A percentile compares a stretch with the other conserved stretches of the same genome.
phyloP scores from a whole-genome alignment of 768 basidiomycete species.

The Grammothele lineata region DNA sequence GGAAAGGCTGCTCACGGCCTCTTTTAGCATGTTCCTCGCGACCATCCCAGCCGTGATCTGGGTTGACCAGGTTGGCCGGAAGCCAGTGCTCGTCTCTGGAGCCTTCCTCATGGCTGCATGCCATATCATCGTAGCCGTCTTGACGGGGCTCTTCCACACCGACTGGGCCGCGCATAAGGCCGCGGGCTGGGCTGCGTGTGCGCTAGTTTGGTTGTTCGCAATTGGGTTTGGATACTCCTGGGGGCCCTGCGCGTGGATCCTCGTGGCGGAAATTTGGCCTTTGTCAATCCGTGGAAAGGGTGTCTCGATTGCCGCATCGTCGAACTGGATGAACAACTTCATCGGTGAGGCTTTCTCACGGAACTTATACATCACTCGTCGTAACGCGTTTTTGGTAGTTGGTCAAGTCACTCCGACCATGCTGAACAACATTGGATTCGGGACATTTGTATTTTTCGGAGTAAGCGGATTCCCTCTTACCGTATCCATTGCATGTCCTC shows the following conservation, averaged over 20 bases:
- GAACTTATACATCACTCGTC: not conserved
- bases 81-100: slow-evolving; percentile 69
- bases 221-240: slow-evolving; percentile 74
- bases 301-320: slow-evolving; percentile 68
- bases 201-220: slow-evolving; percentile 71
- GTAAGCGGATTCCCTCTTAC: slow-evolving; percentile 32
- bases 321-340: slow-evolving; percentile 83
- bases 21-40: slow-evolving; percentile 60
- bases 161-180: slow-evolving; percentile 43
- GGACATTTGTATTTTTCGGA: slow-evolving; percentile 77
- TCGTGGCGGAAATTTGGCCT: slow-evolving; percentile 73
- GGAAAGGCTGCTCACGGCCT: no score
- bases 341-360: slow-evolving; percentile 47
- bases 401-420: slow-evolving; percentile 71
- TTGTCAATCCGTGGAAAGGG: slow-evolving; percentile 72
- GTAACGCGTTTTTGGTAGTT: slow-evolving; percentile 32
- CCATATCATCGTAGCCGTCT: slow-evolving; percentile 65
- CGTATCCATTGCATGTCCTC: not conserved
- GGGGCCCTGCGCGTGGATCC: slow-evolving; percentile 77
- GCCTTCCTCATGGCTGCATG: slow-evolving; percentile 69
- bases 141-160: slow-evolving; percentile 55
- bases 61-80: slow-evolving; percentile 72
- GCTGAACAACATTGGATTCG: slow-evolving; percentile 58
- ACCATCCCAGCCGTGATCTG: slow-evolving; percentile 82
- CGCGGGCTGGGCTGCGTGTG: slow-evolving; percentile 73